phyloP scores from a whole-genome alignment of 1,284 basidiomycete genomes.

The Pterula multifida region DNA sequence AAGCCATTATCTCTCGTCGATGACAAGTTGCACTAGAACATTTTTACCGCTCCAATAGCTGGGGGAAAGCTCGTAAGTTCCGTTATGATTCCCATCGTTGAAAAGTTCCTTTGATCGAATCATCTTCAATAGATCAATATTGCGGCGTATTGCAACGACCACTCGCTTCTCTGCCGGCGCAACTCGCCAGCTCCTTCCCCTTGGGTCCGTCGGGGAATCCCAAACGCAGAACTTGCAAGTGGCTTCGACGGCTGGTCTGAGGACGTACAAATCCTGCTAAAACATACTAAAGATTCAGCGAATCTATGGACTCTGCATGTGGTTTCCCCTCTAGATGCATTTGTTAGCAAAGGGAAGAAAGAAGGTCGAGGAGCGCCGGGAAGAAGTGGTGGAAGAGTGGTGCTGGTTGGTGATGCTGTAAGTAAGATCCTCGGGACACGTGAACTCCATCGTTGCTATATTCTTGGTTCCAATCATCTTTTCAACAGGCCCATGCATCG shows the following conservation, averaged over 20 bases:
- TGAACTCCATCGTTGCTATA: constrained; percentile 12
- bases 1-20: constrained; percentile 9
- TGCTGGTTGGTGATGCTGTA: constrained; percentile 11
- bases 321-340: neutral
- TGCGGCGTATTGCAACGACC: neutral
- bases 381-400: neutral
- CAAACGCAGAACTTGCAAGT: neutral
- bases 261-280: neutral
- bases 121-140: neutral
- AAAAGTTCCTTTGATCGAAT: no score
- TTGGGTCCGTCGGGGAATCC: neutral
- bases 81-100: neutral
- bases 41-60: neutral
- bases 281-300: neutral
- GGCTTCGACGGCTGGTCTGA: neutral
- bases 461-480: constrained; percentile 11
- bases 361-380: neutral
- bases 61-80: neutral
- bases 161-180: neutral
- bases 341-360: neutral
- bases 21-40: constrained; percentile 16
- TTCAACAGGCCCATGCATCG: constrained; percentile 17
- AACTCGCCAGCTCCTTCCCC: neutral
- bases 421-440: constrained; percentile 13
- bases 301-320: neutral